A percentile compares a stretch with the other conserved stretches of the same genome.
Conservation (phyloP, 768 basidiomycete species). For the Butyriboletus loyo region DNA sequence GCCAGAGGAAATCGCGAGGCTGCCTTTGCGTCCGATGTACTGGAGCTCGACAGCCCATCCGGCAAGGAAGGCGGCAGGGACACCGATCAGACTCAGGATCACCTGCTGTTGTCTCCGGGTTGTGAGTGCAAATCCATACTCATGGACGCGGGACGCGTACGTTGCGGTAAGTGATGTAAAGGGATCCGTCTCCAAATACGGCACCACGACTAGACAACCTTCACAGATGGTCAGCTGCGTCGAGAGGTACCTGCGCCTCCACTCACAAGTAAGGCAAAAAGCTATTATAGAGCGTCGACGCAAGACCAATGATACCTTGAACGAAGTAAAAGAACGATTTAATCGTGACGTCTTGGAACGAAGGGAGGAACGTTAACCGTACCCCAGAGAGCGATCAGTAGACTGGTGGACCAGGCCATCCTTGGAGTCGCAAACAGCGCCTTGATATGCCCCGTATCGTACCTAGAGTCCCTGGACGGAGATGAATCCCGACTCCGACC, state of each 20-base stretch:
- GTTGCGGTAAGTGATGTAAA: constrained; percentile 72
- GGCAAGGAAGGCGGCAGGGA: constrained; percentile 70
- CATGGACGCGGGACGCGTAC: constrained; percentile 29
- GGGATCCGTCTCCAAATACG: constrained; percentile 65
- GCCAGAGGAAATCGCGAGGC: constrained; percentile 62
- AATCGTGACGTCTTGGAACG: not conserved
- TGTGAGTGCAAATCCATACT: not conserved
- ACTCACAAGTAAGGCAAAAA: constrained; percentile 53
- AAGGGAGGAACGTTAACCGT: constrained; percentile 17
- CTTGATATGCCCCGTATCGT: constrained; percentile 45
- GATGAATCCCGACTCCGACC: constrained; percentile 17
- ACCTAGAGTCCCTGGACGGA: constrained; percentile 40
- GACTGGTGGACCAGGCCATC: constrained; percentile 62
- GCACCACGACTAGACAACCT: constrained; percentile 65
- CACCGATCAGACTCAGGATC: constrained; percentile 63
- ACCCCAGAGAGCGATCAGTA: constrained; percentile 51
- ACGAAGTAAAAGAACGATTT: not conserved
- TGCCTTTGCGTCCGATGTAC: constrained; percentile 61
- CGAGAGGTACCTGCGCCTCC: not conserved
- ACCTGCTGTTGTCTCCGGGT: constrained; percentile 47
- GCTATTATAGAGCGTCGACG: constrained; percentile 62
- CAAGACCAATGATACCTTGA: constrained; percentile 68
- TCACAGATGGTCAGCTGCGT: not conserved
- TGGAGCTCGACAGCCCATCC: constrained; percentile 70
- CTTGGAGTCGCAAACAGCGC: constrained; percentile 61